Evolutionary conservation across 2,329 filamentous ascomycete species (phyloP), one percentile per base, ranked within the genome.

Genomic region (Neofusicoccum parvum): DNA sequence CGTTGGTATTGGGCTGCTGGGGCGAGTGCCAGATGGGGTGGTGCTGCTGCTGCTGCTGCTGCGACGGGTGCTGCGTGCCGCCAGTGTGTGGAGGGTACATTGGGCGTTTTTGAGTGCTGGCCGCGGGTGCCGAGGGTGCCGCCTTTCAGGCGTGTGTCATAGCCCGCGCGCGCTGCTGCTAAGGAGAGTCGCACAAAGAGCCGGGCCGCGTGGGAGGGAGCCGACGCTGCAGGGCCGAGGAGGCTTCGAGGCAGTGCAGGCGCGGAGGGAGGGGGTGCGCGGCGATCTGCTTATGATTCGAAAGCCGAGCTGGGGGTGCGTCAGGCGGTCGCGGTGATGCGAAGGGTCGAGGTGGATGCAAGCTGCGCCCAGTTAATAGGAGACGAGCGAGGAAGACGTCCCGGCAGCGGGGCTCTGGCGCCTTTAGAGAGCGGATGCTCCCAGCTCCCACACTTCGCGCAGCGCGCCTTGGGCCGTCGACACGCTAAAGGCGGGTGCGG

Each of bases 1-100:
- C 56, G 51, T 67, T 56, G 20, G 56, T 23, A 20, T 67, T 32
- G 27, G 27, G 53, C 50, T 68, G 68, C 15, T 70, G 70, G 20
- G 62, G 54, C 49, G 68, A 64, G 51, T 68, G 69, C 48, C 68
- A 69, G 32, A 66, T 41, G 65, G 34, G 34, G 50, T 56, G 17
- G 50, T 64, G 68, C 59, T 63, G 66, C 27, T 32, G 27, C 15
- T 48, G 67, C 32, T 64, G 62, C 53, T 68, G 67, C 46, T 64
- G 50, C 45, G 62, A 65, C 74, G 75, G 77, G 68, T 78, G 75
- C 37, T 75, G 72, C 66, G 75, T 75, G 65, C 56, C 56, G 56
- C 56, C 43, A 34, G 56, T 48, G 60, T 64, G 64, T 54, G 59
- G 67, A 65, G 65, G 63, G 67, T 68, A 64, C 64, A 66, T 65